These are phyloP conservation scores for Mucor saturninus DNA, from an alignment of 371 early-diverging fungal genomes.

Conservation along the genomic window DNA sequence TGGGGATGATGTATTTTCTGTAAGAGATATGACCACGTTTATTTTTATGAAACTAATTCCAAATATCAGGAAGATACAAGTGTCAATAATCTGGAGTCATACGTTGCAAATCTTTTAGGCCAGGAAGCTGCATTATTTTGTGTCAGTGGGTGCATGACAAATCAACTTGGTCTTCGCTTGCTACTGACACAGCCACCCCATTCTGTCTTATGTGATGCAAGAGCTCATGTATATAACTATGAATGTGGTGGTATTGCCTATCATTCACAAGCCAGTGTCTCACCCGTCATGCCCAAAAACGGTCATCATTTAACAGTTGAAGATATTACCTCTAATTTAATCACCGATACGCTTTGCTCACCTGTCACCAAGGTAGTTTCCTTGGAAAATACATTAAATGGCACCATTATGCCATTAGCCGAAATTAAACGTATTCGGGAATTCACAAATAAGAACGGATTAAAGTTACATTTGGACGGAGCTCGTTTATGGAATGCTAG, in stretches of 20 bases:
- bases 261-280: constrained; percentile 75
- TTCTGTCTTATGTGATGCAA: constrained; percentile 75
- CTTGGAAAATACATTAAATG: constrained; percentile 89
- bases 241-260: constrained; percentile 85
- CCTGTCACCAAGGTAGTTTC: constrained; percentile 62
- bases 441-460: constrained; percentile 50
- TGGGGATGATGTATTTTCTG: constrained; percentile 86
- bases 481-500: constrained; percentile 91
- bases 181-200: constrained; percentile 81
- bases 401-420: constrained; percentile 76
- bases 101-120: constrained; percentile 72
- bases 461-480: constrained; percentile 85
- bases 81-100: constrained; percentile 67
- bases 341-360: constrained; percentile 26
- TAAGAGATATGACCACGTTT: constrained; percentile 19
- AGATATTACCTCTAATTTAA: constrained; percentile 53
- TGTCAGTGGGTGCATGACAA: constrained; percentile 83
- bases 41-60: too few relatives aligned
- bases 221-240: constrained; percentile 79
- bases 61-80: constrained; percentile 59
- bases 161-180: constrained; percentile 84
- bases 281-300: constrained; percentile 65
- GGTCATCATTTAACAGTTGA: constrained; percentile 67
- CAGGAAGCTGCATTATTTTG: constrained; percentile 83
- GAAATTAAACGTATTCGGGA: constrained; percentile 69